Conservation (phyloP, 176 grass and related monocot genomes). For the Echinochloa phyllopogon region DNA sequence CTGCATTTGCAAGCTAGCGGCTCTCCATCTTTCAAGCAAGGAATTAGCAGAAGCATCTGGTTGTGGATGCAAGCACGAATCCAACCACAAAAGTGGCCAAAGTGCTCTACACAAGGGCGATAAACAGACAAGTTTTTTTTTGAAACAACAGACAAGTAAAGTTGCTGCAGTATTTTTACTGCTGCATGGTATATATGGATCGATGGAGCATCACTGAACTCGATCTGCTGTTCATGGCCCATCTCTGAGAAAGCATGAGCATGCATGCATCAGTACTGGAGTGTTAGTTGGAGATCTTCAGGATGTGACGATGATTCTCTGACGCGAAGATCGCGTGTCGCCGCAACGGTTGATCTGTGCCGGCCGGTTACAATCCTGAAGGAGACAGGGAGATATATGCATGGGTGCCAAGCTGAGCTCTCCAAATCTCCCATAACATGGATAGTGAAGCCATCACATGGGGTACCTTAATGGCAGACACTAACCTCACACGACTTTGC, state of each 20-base stretch:
- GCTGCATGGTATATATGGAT: too few relatives aligned
- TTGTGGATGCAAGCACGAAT: neutral
- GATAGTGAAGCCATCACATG: neutral
- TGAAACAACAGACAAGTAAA: neutral
- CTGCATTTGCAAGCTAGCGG: neutral
- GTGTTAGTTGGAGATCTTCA: neutral
- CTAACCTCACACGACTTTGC: neutral
- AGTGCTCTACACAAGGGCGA: too few relatives aligned
- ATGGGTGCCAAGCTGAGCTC: neutral
- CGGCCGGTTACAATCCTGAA: neutral
- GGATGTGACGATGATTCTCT: neutral
- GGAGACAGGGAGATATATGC: neutral
- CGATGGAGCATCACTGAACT: neutral
- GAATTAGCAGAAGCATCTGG: neutral
- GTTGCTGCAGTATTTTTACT: neutral
- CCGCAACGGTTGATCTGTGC: neutral
- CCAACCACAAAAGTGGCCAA: neutral
- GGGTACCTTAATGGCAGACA: slow-evolving; percentile 13
- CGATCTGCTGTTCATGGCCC: neutral
- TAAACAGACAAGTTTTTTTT: too few relatives aligned
- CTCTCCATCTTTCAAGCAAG: slow-evolving; percentile 13
- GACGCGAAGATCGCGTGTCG: neutral
- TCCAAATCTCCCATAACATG: neutral
- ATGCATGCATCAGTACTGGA: neutral
- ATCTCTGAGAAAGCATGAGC: neutral